Base-by-base conservation (phyloP, 768 basidiomycete genomes). In the Gymnopilus dilepis region DNA sequence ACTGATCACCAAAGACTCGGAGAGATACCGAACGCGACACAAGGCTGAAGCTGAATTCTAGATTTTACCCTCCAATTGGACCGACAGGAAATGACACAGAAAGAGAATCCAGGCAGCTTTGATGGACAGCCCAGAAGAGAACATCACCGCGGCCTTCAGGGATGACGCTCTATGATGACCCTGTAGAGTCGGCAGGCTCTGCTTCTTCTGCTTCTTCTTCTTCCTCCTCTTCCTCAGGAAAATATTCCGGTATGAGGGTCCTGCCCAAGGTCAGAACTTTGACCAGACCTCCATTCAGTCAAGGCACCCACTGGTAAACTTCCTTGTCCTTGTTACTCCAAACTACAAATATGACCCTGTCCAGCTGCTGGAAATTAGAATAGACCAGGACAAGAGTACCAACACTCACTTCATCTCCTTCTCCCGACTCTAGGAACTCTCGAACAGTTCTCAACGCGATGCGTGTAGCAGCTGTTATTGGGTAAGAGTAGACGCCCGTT, bases 401-500 rank as follows among this genome's bases (percentile, higher is more conserved):
- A 7, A 30, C 48, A n/a, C 77, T 71, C 60, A 82, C 85, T 74
- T 82, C 79, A 22, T 72, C 72, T 4, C 82, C 87, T 6, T 70
- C 70, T 22, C 84, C 78, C 3, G 82, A 78, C 22, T 91, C 88
- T 40, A 86, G 70, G 56, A 86, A 86, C 31, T 79, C 72, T 52
- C 91, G 80, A 13, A 82, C 84, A 26, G 81, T 78, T 26, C 81
- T 75, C 56, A 94, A 72, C 2, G 92, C 92, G 55, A 94, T 80
- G 30, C 83, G 82, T 0, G 93, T 88, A 0, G 92, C 93, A 64
- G 85, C 86, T 43, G 75, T 73, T 45, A 92, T 86, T 1, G 92
- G 93, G 73, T 94, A 94, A 2, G 88, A 83, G 62, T 92, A 95
- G 15, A 92, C 77, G 0, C 84, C 93, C 0, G 92, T 93, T 3